These are phyloP conservation scores for Tephrocybe sp. DNA, from an alignment of 768 basidiomycete genomes.

Conservation along the genomic window DNA sequence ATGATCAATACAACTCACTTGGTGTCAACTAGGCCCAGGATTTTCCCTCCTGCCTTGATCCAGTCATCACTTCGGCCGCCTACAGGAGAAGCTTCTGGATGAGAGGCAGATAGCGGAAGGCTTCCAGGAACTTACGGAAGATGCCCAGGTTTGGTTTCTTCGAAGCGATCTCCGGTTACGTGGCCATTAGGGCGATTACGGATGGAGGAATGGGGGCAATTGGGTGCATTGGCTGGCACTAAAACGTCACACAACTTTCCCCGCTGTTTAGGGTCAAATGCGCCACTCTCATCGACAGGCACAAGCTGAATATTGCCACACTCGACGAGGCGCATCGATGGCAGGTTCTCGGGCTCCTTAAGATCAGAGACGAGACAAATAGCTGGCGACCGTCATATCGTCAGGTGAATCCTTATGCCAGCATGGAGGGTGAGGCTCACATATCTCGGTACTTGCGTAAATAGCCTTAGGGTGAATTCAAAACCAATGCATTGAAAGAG, in stretches of 20 bases:
- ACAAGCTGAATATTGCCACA: neutral
- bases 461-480: constrained; percentile 1
- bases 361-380: constrained; percentile 11
- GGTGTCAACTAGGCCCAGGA: constrained; percentile 4
- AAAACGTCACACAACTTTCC: constrained; percentile 6
- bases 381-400: neutral
- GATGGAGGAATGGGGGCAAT: constrained; percentile 8
- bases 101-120: neutral
- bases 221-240: constrained; percentile 7
- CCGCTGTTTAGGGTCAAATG: neutral
- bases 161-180: constrained; percentile 11
- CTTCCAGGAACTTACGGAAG: constrained; percentile 1
- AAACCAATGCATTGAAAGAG: neutral
- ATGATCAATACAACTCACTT: neutral
- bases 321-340: constrained; percentile 4
- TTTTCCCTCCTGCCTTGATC: constrained; percentile 5
- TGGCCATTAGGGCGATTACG: constrained; percentile 9
- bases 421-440: neutral
- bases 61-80: constrained; percentile 14
- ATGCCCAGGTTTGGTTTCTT: constrained; percentile 8
- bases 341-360: neutral
- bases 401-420: neutral
- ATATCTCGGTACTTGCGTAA: constrained; percentile 10
- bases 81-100: neutral
- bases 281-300: neutral